Evolutionary conservation across 768 basidiomycete species (phyloP).

Genomic region (Brasilioporus rufonigricans): DNA sequence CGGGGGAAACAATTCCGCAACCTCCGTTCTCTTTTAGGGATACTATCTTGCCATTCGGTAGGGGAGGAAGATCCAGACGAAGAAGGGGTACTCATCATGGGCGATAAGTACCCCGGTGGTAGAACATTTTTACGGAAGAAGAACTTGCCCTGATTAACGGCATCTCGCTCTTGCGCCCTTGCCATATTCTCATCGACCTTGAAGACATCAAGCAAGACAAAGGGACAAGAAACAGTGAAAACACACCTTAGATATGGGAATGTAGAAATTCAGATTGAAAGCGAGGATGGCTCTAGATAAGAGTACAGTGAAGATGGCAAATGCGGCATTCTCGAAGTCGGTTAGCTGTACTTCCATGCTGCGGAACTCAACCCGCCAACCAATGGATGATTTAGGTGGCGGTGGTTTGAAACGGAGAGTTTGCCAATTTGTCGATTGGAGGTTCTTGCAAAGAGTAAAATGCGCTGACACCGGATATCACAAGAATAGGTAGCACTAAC

Average conservation of each 20-base stretch:
- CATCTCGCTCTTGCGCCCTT: constrained; percentile 82
- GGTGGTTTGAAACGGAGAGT: constrained; percentile 98
- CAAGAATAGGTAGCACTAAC: constrained; percentile 36
- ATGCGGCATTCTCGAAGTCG: constrained; percentile 98
- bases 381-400: constrained; percentile 87
- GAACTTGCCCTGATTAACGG: constrained; percentile 71
- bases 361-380: constrained; percentile 98
- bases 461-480: not conserved
- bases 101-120: constrained; percentile 44
- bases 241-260: constrained; percentile 91
- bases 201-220: not conserved
- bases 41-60: constrained; percentile 32
- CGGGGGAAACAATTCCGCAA: constrained; percentile 72
- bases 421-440: constrained; percentile 99
- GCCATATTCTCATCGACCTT: constrained; percentile 98
- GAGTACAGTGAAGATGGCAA: constrained; percentile 91
- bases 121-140: constrained; percentile 89
- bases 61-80: constrained; percentile 42
- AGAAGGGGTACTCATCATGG: constrained; percentile 40
- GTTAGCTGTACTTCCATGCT: constrained; percentile 99
- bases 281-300: constrained; percentile 90
- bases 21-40: constrained; percentile 57
- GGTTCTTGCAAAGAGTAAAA: constrained; percentile 54
- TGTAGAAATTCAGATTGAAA: constrained; percentile 91
- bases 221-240: not conserved